Base-by-base conservation (phyloP, 257 asterid genomes). In the Petunia secreta region DNA sequence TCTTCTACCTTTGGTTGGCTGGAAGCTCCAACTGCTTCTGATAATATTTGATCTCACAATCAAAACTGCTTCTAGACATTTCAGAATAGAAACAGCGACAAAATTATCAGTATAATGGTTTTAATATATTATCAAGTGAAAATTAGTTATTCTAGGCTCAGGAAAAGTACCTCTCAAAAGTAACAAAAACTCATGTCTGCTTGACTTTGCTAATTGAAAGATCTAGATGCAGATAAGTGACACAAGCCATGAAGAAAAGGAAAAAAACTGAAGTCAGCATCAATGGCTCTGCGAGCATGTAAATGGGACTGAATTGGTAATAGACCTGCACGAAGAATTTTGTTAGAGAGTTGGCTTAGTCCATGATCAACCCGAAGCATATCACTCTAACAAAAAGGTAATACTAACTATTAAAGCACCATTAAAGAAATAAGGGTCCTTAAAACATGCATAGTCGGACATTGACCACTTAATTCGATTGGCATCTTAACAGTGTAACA, bases 201-300 rank as follows among this genome's bases (percentile, higher is more conserved):
- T 83, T 83, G 85, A 84, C 82, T 87, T 94, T 94, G 85, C 94
- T 84, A 63, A 96, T 81, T 0, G 98, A 89, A 74, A 94, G 89
- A 85, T 94, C 99, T 60, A 89, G 81, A 87, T 92, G 98, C 80
- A 91, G 93, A 87, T 92, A 96, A n/a, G 93, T 92, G 59, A 91
- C 82, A 81, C 86, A 91, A 69, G 94, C 87, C 79, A 84, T 62
- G 79, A 96, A 96, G 84, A 92, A 85, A 39, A 94, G 87, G 89
- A 94, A 91, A 87, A 94, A 96, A 39, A 88, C 96, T 65, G 97
- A 85, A 79, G 53, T 87, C 46, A 96, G 87, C 98, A 96, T 92
- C 93, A 96, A 57, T 64, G 99, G 99, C 85, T 96, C 99, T 1
- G 98, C 99, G 44, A 96, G 97, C 99, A 96, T 96, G 84, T 87